Conservation (phyloP, 2,329 filamentous ascomycete genomes). For the Seiridium cupressi region DNA sequence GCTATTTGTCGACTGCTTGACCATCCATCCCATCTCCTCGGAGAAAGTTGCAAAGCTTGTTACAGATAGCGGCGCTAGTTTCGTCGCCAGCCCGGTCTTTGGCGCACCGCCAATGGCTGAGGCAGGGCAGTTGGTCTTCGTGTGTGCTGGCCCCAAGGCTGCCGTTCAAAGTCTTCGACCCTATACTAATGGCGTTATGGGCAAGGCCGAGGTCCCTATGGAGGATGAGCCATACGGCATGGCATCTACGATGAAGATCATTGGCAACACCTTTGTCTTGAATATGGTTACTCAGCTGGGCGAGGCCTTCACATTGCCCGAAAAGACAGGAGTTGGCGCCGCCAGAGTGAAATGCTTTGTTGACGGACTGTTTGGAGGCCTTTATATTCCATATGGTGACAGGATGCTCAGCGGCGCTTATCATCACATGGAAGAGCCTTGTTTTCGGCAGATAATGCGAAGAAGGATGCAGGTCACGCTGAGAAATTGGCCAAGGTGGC, state of each 20-base stretch:
- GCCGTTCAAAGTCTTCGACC: slow-evolving; percentile 61
- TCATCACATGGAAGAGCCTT: slow-evolving; percentile 72
- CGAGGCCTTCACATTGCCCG: slow-evolving; percentile 75
- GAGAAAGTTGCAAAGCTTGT: slow-evolving; percentile 60
- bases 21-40: slow-evolving; percentile 80
- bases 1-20: slow-evolving; percentile 84
- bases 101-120: slow-evolving; percentile 63
- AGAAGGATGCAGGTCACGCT: slow-evolving; percentile 80
- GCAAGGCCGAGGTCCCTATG: no score
- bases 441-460: slow-evolving; percentile 77
- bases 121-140: slow-evolving; percentile 62
- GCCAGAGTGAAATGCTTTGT: slow-evolving; percentile 71
- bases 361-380: slow-evolving; percentile 70
- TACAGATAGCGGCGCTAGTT: slow-evolving; percentile 61
- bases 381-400: slow-evolving; percentile 71
- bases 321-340: slow-evolving; percentile 74
- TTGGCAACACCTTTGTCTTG: slow-evolving; percentile 84
- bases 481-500: slow-evolving; percentile 60
- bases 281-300: slow-evolving; percentile 79
- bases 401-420: slow-evolving; percentile 77
- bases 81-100: slow-evolving; percentile 71
- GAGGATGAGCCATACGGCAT: no score
- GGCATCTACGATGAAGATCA: slow-evolving; percentile 72
- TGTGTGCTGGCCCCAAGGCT: slow-evolving; percentile 58
- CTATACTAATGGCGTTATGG: slow-evolving; percentile 66